Evolutionary conservation across 495 filamentous ascomycete genomes (phyloP).

Genomic region (Filosporella fistucella): DNA sequence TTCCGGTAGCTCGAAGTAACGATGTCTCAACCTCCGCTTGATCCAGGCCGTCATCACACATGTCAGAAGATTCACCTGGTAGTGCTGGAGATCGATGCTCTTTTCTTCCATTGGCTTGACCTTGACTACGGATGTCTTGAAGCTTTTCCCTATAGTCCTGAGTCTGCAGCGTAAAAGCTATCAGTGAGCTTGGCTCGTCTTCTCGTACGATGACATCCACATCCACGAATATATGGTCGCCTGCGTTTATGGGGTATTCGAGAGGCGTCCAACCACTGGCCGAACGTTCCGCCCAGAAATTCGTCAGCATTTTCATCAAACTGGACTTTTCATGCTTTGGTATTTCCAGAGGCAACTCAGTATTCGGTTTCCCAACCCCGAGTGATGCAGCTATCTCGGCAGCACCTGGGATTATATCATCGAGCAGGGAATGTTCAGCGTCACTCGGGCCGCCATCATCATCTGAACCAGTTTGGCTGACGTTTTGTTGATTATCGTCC

Average conservation of each 20-base stretch:
- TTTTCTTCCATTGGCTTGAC: constrained; percentile 17
- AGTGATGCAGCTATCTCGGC: constrained; percentile 55
- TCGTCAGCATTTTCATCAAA: constrained; percentile 88
- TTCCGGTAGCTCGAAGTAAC: constrained; percentile 76
- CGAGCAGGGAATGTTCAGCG: constrained; percentile 56
- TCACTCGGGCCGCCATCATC: constrained; percentile 70
- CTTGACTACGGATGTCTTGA: constrained; percentile 59
- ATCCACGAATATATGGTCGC: constrained; percentile 94
- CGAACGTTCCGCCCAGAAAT: constrained; percentile 97
- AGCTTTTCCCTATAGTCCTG: constrained; percentile 81
- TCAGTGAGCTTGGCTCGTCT: constrained; percentile 93
- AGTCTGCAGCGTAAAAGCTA: constrained; percentile 86
- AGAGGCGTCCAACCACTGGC: constrained; percentile 93
- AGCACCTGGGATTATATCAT: constrained; percentile 44
- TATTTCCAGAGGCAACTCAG: constrained; percentile 55
- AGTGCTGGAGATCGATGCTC: constrained; percentile 9
- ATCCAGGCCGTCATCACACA: constrained; percentile 25
- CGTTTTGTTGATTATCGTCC: constrained; percentile 41
- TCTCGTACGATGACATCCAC: constrained; percentile 97
- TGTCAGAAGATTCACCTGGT: constrained; percentile 10
- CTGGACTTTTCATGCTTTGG: constrained; percentile 89
- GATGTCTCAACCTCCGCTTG: constrained; percentile 66
- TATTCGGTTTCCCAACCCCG: constrained; percentile 58
- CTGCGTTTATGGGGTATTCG: constrained; percentile 84
- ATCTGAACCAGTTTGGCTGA: constrained; percentile 56